These are phyloP conservation scores for Hanseniaspora nectarophila DNA, from an alignment of 805 yeast genomes.

Conservation along the genomic window DNA sequence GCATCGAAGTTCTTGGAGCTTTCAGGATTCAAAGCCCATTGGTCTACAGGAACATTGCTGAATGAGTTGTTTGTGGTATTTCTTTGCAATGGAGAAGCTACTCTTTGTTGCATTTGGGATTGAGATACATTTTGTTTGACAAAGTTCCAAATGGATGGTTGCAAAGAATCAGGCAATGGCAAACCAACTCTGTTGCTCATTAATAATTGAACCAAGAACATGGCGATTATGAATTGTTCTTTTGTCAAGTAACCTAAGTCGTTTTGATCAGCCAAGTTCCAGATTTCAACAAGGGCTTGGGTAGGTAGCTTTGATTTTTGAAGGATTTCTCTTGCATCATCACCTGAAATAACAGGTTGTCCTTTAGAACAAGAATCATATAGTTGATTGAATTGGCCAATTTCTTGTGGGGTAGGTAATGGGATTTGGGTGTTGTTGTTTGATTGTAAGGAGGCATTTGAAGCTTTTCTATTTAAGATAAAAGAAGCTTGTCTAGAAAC, in stretches of 20 bases:
- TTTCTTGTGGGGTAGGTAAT: conserved; percentile 45
- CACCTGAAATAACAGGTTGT: conserved; percentile 54
- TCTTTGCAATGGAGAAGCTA: conserved; percentile 21
- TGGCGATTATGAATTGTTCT: conserved; percentile 77
- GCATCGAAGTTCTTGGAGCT: conserved; percentile 68
- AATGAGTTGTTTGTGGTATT: conserved; percentile 20
- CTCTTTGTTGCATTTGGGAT: conserved; percentile 18
- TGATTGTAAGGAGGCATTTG: conserved; percentile 14
- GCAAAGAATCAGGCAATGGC: conserved; percentile 38
- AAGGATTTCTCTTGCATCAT: conserved; percentile 74
- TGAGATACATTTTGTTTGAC: conserved; percentile 19
- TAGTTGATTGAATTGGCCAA: conserved; percentile 52
- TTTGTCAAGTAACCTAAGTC: conserved; percentile 60
- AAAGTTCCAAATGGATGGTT: conserved; percentile 33
- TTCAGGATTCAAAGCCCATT: conserved; percentile 55
- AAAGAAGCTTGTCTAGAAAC: conserved; percentile 19
- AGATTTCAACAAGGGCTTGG: conserved; percentile 65
- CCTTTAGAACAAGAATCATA: conserved; percentile 48
- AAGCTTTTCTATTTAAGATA: conserved; percentile 14
- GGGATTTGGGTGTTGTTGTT: conserved; percentile 30
- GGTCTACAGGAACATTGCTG: conserved; percentile 33
- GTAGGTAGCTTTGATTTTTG: conserved; percentile 79
- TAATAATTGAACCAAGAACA: conserved; percentile 72
- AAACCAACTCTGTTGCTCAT: conserved; percentile 51
- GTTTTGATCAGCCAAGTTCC: conserved; percentile 75